Base-by-base conservation (phyloP, 169 alveolate genomes). In the Eimeria necatrix region DNA sequence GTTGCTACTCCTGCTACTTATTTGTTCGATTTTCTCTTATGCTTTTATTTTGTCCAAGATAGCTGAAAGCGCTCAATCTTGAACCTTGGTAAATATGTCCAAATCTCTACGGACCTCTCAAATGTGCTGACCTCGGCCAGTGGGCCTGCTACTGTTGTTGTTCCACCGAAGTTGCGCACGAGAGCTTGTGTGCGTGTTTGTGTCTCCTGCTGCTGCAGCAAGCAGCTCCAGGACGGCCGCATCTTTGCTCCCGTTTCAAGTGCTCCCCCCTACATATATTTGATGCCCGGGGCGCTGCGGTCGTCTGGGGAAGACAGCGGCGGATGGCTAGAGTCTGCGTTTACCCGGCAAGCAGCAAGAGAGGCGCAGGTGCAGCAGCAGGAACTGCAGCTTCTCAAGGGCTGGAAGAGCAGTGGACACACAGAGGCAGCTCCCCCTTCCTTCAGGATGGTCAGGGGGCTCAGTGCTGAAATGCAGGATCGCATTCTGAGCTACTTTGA, bases 291-390 rank as follows among this genome's bases (percentile, higher is more conserved):
- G 18, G 26, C 64, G 56, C 46, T 90, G 73, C 85, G 76, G 20
- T 90, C 94, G 22, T 70, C 94, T 3, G 94, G 94, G 2, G 94
- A 90, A 74, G 94, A 81, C 46, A 46, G 88, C 14, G 89, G 60
- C 48, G 94, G 94, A n/a, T 90, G 94, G 94, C 59, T 90, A 51
- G 41, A 46, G 10, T 76, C 87, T 6, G 26, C 41, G 6, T 76
- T 76, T 48, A 41, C 41, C 16, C 10, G 14, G 46, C 87, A 76
- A 20, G 87, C 87, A 16, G 87, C 32, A 16, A 20, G 41, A 5
- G 87, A 76, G 24, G 18, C 87, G 12, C 64, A 10, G 9, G 68
- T 76, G 14, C 52, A 41, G 10, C 26, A 46, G 8, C 10, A 9
- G 46, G 61, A n/a, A 18, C 4, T 76, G 61, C 12, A 18, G 14